A percentile compares a stretch with the other conserved stretches of the same genome.
These are phyloP conservation scores for Nymphaea thermarum DNA, from an alignment of 164 flowering plant species.

Conservation along the genomic window DNA sequence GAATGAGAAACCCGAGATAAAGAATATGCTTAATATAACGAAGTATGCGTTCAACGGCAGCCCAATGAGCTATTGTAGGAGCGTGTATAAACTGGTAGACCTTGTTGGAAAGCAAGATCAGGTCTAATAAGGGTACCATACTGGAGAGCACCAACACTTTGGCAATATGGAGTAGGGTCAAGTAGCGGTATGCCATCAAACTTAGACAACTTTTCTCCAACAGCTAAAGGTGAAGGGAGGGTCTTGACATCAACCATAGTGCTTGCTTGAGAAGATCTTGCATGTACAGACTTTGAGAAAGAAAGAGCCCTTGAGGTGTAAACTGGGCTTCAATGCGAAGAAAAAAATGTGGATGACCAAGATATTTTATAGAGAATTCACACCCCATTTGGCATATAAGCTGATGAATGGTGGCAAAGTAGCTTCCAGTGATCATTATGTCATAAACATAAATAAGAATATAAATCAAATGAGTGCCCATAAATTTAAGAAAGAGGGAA, in stretches of 20 bases:
- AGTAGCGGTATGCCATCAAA: no score
- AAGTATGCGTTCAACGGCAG: not conserved
- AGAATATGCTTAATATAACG: not conserved
- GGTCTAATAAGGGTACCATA: not conserved
- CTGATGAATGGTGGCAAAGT: not conserved
- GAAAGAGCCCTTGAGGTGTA: not conserved
- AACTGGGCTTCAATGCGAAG: not conserved
- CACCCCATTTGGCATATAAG: no score
- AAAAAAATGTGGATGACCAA: no score
- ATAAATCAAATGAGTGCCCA: no score
- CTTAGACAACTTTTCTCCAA: no score
- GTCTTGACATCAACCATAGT: not conserved
- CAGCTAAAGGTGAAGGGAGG: no score
- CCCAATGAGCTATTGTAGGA: not conserved
- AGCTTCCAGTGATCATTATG: no score
- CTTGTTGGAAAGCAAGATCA: constrained; percentile 2
- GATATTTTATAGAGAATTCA: no score
- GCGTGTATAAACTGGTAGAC: constrained; percentile 1
- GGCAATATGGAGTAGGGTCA: not conserved
- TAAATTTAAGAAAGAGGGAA: no score
- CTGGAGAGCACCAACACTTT: not conserved
- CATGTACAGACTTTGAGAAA: not conserved
- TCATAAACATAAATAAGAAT: no score
- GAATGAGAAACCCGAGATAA: not conserved
- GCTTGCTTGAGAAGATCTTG: not conserved